These are phyloP conservation scores for Apophysomyces trapeziformis DNA, from an alignment of 371 early-diverging fungal genomes.

Conservation along the genomic window DNA sequence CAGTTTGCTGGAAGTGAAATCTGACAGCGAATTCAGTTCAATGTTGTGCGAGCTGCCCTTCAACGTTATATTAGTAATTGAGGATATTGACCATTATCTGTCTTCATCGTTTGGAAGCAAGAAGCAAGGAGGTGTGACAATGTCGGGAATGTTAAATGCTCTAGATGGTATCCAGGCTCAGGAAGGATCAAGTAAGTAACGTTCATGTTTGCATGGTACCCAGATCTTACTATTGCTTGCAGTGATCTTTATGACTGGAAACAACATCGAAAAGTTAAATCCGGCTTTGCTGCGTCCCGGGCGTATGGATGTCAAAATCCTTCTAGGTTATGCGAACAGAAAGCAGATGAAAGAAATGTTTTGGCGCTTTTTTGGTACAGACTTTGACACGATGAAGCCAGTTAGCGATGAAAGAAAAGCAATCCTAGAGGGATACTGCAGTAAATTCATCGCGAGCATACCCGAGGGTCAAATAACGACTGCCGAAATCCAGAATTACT, in stretches of 20 bases:
- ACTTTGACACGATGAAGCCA: slow-evolving; percentile 13
- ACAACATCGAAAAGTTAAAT: slow-evolving; percentile 91
- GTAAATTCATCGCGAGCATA: slow-evolving; percentile 25
- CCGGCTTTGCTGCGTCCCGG: slow-evolving; percentile 97
- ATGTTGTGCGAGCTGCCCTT: slow-evolving; percentile 33
- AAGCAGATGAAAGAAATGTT: slow-evolving; percentile 67
- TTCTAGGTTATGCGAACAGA: slow-evolving; percentile 77
- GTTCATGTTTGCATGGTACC: neutral
- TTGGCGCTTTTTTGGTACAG: slow-evolving; percentile 40
- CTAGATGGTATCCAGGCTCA: slow-evolving; percentile 93
- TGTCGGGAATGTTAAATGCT: slow-evolving; percentile 92
- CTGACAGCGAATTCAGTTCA: slow-evolving; percentile 39
- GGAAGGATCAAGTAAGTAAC: slow-evolving; percentile 70
- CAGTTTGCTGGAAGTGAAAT: slow-evolving; percentile 36
- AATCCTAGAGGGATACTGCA: neutral
- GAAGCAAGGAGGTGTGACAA: slow-evolving; percentile 67
- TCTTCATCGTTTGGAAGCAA: slow-evolving; percentile 28
- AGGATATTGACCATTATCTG: slow-evolving; percentile 55
- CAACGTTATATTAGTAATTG: slow-evolving; percentile 46
- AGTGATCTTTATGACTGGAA: slow-evolving; percentile 94
- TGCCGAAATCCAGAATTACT: slow-evolving; percentile 53
- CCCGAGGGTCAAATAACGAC: slow-evolving; percentile 51
- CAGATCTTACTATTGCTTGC: neutral
- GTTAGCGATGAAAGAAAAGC: neutral
- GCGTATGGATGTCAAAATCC: slow-evolving; percentile 88